phyloP scores from a whole-genome alignment of 108 stramenopile species.

The Stephanodiscus minutulus region DNA sequence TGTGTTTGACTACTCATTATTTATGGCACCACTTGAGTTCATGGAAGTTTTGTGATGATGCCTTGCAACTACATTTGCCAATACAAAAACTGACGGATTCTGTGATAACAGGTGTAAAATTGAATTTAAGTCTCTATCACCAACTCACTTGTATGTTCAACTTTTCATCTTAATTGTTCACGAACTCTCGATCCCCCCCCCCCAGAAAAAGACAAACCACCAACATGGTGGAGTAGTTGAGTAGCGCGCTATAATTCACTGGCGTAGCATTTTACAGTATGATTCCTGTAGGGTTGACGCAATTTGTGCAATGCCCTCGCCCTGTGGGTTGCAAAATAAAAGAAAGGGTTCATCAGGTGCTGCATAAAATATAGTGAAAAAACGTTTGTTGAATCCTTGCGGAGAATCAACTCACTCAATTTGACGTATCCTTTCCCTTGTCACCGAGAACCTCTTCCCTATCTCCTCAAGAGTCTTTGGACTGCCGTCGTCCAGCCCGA shows the following conservation, averaged over 20 bases:
- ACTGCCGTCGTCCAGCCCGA: constrained; percentile 92
- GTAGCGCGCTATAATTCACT: constrained; percentile 76
- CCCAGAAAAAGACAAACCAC: too few species aligned
- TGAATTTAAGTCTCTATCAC: too few species aligned
- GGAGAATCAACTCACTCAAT: constrained; percentile 66
- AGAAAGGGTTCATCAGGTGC: not conserved
- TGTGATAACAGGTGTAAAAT: too few species aligned
- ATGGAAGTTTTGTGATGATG: too few species aligned
- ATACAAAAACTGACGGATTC: too few species aligned
- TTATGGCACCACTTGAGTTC: too few species aligned
- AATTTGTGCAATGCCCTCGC: constrained; percentile 94
- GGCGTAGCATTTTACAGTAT: constrained; percentile 86
- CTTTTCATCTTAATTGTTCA: too few species aligned
- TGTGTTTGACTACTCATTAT: too few species aligned
- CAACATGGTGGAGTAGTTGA: too few species aligned
- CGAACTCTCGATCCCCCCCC: not conserved
- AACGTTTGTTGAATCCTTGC: not conserved
- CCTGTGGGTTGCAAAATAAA: constrained; percentile 10
- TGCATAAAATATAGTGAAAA: not conserved
- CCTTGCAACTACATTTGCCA: too few species aligned
- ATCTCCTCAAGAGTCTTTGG: constrained; percentile 94
- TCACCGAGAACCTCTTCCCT: constrained; percentile 81
- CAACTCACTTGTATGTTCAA: too few species aligned
- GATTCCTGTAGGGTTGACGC: constrained; percentile 90
- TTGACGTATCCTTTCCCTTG: constrained; percentile 94